phyloP scores from a whole-genome alignment of 768 basidiomycete genomes.

The Hericium erinaceus region DNA sequence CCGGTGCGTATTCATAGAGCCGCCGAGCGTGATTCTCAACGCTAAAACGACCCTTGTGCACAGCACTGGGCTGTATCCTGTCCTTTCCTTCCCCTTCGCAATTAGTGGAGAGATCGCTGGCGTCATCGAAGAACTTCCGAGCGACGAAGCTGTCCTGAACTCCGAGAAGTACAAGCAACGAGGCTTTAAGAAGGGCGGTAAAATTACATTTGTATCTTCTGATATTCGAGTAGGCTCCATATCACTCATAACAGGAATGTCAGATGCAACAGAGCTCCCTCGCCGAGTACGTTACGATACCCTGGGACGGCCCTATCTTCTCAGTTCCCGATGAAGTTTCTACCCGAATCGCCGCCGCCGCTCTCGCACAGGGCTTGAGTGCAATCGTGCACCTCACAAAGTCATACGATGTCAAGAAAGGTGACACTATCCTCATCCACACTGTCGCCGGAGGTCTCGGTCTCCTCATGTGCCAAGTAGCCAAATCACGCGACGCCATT shows the following conservation, averaged over 20 bases:
- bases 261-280: conserved; percentile 24
- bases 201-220: conserved; percentile 43
- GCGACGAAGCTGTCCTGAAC: conserved; percentile 48
- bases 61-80: conserved; percentile 58
- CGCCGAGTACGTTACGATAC: conserved; percentile 63
- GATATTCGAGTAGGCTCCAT: background rate
- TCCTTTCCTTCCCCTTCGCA: conserved; percentile 47
- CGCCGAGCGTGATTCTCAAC: background rate
- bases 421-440: conserved; percentile 76
- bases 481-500: conserved; percentile 66
- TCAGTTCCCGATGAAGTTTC: conserved; percentile 56
- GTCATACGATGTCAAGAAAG: conserved; percentile 73
- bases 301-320: conserved; percentile 41
- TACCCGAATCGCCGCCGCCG: conserved; percentile 55
- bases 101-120: conserved; percentile 82
- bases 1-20: conserved; percentile 31
- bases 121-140: conserved; percentile 63
- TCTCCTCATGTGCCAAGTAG: conserved; percentile 56
- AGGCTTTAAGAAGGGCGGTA: conserved; percentile 57
- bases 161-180: conserved; percentile 56
- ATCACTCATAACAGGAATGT: background rate
- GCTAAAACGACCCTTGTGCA: background rate
- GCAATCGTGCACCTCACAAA: conserved; percentile 73
- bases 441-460: conserved; percentile 90
- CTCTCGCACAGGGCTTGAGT: conserved; percentile 72